Evolutionary conservation across 2,329 filamentous ascomycete genomes (phyloP), one percentile per base, ranked within the genome.

Genomic region (Trichoderma breve): DNA sequence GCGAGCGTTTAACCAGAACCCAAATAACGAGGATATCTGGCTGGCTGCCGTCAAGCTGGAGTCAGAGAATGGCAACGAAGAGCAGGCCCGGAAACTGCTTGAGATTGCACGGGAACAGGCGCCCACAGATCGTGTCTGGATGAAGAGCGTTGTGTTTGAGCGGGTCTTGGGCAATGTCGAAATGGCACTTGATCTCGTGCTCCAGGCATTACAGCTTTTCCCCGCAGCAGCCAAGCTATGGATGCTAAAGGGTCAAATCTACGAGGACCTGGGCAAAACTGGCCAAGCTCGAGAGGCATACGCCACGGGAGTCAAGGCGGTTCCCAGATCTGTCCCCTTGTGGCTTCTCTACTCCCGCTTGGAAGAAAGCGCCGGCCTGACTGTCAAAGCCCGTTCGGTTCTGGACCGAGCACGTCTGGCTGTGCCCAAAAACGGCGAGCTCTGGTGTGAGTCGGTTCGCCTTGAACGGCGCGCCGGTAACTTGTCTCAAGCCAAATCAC

Each of bases 171-270:
- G 91, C 71, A 92, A 96, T 76, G 86, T 86, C 30, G 93, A 97
- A 61, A 90, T 90, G 1, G 95, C 96, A 0, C 87, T 99, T 15
- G 93, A 97, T 77, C 90, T 99, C 12, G 93, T 93, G 57, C 93
- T 95, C 73, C 92, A 97, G 79, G 96, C 92, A 1, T 85, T 99
- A 43, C 91, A 95, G 75, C 87, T 93, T 11, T 99, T 97, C 84
- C 95, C 96, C 1, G 89, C 90, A 58, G 90, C 92, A 14, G 88
- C 93, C 67, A 98, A 98, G 82, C 87, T 99, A 28, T 98, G 95
- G 92, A 98, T 98, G 93, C 93, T 97, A 85, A 99, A 99, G 83
- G 96, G 97, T 0, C 96, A 99, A 80, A 96, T 98, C 74, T 99
- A 99, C 85, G 93, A 98, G 79, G 88, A 91, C 57, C 87, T 94